Conservation (phyloP, 1,139 yeast genomes). For the Debaryomyces robertsiae region DNA sequence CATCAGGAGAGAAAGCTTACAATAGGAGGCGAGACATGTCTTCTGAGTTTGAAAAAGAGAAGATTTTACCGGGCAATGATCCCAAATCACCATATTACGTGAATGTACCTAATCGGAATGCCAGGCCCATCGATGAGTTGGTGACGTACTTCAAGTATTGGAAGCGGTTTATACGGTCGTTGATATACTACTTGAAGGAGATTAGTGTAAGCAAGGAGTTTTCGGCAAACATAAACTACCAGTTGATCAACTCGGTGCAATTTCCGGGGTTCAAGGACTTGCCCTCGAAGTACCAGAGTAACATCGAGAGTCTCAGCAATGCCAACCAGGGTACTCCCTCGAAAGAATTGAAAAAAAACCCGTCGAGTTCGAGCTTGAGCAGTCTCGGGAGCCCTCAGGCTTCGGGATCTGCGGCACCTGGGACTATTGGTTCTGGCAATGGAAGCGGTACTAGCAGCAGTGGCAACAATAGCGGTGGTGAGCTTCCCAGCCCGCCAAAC, state of each 20-base stretch:
- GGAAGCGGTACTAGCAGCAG: slow-evolving; percentile 8
- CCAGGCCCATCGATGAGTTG: slow-evolving; percentile 53
- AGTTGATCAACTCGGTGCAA: slow-evolving; percentile 61
- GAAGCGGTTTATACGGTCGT: slow-evolving; percentile 67
- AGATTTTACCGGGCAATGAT: slow-evolving; percentile 39
- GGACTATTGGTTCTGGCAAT: not conserved
- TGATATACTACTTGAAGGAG: slow-evolving; percentile 63
- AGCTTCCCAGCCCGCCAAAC: slow-evolving; percentile 11
- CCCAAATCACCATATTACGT: slow-evolving; percentile 42
- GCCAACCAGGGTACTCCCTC: slow-evolving; percentile 33
- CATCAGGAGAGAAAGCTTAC: not conserved
- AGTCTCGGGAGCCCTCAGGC: slow-evolving; percentile 5
- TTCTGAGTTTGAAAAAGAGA: slow-evolving; percentile 28
- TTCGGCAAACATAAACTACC: slow-evolving; percentile 64
- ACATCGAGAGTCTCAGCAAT: slow-evolving; percentile 15
- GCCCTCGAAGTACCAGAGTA: slow-evolving; percentile 23
- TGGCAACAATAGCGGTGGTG: slow-evolving; percentile 6
- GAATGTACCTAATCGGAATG: slow-evolving; percentile 42
- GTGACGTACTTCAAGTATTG: slow-evolving; percentile 65
- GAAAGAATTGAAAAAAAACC: slow-evolving; percentile 27
- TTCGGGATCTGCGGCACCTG: slow-evolving; percentile 2
- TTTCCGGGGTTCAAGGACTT: slow-evolving; percentile 52
- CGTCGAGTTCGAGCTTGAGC: slow-evolving; percentile 19
- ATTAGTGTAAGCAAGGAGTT: slow-evolving; percentile 68
- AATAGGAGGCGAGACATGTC: slow-evolving; percentile 1